Evolutionary conservation across 192 early-diverging fungal genomes (phyloP), one percentile per base, ranked within the genome.

Genomic region (Coemansia sp.): DNA sequence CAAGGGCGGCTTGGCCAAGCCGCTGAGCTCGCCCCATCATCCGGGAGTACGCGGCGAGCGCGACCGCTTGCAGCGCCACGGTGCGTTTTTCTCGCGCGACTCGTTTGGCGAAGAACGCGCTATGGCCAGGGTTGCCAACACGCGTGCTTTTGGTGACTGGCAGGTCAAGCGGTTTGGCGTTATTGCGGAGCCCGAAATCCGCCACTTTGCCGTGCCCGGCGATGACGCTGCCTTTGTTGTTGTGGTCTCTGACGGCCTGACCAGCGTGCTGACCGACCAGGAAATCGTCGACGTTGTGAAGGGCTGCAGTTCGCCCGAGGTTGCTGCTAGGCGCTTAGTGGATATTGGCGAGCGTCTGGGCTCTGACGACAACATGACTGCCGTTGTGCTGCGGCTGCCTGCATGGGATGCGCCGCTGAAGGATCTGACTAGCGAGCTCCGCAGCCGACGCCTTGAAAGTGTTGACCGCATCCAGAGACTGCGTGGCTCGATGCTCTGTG

Each of bases 31-130:
- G 8, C 78, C 82, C 53, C 87, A 88, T 61, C 85, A 88, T 58
- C 85, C 87, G 10, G 78, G 68, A 46, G 79, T 83, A 22, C 56
- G 60, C 6, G 58, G 50, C 15, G 87, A 83, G 50, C 58, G 66
- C 55, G 85, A 86, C 18, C 68, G 87, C 23, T 77, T 88, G 42
- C 78, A 82, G 38, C 80, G 77, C 27, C 83, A 82, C 58, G 87
- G 83, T 3, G 85, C 83, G 0, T 88, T 82, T 60, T 79, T 88
- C 22, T 86, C 78, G 15, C 83, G 85, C 17, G 87, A 88, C 60
- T 88, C 87, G 4, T 88, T 82, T 71, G 87, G 87, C 35, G 82
- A 85, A 57, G 84, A 86, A 51, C 75, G 83, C 34, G 80, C 83
- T 13, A 63, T 88, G 65, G 87, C 85, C 0, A 64, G 63, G 26